phyloP scores from a whole-genome alignment of 129 eudicot species.

The Lonicera japonica region DNA sequence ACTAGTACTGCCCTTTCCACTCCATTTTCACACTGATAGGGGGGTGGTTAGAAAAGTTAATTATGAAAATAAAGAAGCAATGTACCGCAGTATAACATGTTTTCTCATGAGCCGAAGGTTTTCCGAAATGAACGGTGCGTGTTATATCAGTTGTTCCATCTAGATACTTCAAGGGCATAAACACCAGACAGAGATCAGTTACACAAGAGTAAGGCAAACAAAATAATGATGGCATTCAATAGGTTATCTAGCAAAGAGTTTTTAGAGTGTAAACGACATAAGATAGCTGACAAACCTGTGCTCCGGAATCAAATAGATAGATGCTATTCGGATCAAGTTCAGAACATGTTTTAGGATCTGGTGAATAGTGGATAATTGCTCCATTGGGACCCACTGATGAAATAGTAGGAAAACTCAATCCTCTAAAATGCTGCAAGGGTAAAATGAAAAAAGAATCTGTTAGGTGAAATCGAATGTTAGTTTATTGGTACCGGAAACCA shows the following conservation, averaged over 20 bases:
- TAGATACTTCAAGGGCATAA: slow-evolving; percentile 44
- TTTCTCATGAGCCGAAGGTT: slow-evolving; percentile 91
- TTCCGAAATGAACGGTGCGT: slow-evolving; percentile 93
- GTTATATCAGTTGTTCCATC: slow-evolving; percentile 99
- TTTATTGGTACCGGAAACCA: too few species aligned
- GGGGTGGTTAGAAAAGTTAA: background rate
- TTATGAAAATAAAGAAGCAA: slow-evolving; percentile 5
- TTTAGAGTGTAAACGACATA: background rate
- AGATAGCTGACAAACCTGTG: slow-evolving; percentile 57
- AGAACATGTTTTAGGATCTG: slow-evolving; percentile 77
- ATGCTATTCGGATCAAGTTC: slow-evolving; percentile 87
- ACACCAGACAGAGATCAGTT: slow-evolving; percentile 9
- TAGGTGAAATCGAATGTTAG: too few species aligned
- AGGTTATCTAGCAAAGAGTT: background rate
- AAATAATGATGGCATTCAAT: background rate
- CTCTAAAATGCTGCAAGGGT: slow-evolving; percentile 71
- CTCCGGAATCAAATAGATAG: slow-evolving; percentile 94
- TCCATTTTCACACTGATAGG: too few species aligned
- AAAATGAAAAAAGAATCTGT: slow-evolving; percentile 1
- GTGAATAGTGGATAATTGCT: slow-evolving; percentile 82
- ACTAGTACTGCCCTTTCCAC: too few species aligned
- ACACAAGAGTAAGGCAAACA: background rate
- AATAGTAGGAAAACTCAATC: slow-evolving; percentile 94
- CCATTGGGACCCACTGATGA: slow-evolving; percentile 98
- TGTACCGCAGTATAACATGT: slow-evolving; percentile 90